Conservation (phyloP, 257 asterid species). For the Solanum megistacrolobum region DNA sequence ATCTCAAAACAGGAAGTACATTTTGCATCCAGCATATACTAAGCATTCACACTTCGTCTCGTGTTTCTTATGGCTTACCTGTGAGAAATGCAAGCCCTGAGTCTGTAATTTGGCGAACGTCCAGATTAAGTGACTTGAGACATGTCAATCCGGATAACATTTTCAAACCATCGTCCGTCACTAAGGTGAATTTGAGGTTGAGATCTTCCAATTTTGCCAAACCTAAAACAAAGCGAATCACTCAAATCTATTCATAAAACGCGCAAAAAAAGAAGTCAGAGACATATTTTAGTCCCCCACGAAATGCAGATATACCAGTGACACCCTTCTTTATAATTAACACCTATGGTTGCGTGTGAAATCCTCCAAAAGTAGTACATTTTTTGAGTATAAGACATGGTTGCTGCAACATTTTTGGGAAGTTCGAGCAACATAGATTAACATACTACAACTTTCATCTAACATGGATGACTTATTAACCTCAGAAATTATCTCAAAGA, state of each 20-base stretch:
- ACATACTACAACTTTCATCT: not conserved
- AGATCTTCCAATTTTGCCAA: conserved; percentile 18
- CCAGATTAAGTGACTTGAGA: conserved; percentile 25
- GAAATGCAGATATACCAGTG: not conserved
- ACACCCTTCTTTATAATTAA: not conserved
- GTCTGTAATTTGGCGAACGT: conserved; percentile 24
- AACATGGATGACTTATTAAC: not conserved
- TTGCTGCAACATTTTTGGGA: not conserved
- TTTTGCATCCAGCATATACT: not conserved
- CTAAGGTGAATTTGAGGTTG: conserved; percentile 17
- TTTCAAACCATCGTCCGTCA: conserved; percentile 21
- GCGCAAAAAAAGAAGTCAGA: not conserved
- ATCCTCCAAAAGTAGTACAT: not conserved
- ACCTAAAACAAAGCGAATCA: conserved; percentile 10
- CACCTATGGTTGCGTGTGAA: not conserved
- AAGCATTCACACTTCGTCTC: not conserved
- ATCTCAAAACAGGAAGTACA: not conserved
- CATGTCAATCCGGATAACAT: conserved; percentile 12
- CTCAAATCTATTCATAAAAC: not conserved
- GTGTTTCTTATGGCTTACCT: not conserved
- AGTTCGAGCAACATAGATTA: not conserved
- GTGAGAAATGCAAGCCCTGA: conserved; percentile 13
- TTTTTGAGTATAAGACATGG: fast-evolving
- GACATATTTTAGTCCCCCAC: not conserved
- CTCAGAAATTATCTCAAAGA: not conserved